Conservation (phyloP, 2,329 filamentous ascomycete species). For the Ophiostoma sp. region DNA sequence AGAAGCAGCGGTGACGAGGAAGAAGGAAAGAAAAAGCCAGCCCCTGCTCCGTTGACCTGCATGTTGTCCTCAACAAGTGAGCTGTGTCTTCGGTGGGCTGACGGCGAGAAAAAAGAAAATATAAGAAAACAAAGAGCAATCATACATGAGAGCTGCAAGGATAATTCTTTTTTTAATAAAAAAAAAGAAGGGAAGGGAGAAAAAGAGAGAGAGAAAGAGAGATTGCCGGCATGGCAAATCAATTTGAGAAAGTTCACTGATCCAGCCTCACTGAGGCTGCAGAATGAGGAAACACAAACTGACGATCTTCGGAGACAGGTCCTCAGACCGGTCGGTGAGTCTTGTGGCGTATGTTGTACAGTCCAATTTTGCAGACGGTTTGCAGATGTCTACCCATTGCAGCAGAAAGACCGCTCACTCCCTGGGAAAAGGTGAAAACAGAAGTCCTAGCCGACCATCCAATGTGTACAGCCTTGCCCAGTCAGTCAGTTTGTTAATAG, state of each 20-base stretch:
- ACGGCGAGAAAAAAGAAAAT: not conserved
- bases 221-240: not conserved
- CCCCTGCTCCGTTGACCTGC: constrained; percentile 5
- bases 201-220: no score
- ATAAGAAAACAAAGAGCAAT: not conserved
- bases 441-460: not conserved
- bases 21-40: not conserved
- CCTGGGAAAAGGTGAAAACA: not conserved
- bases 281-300: not conserved
- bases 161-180: not conserved
- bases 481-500: not conserved
- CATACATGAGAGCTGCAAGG: not conserved
- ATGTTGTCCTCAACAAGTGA: constrained; percentile 11
- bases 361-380: no score
- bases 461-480: constrained; percentile 8
- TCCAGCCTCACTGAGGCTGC: not conserved
- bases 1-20: constrained; percentile 24
- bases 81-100: not conserved
- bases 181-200: not conserved
- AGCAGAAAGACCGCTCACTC: not conserved
- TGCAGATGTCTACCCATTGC: not conserved
- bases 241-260: not conserved
- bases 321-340: not conserved
- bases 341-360: not conserved
- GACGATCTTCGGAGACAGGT: not conserved